Conservation (phyloP, 768 basidiomycete species). For the Lentinula guzmanii region DNA sequence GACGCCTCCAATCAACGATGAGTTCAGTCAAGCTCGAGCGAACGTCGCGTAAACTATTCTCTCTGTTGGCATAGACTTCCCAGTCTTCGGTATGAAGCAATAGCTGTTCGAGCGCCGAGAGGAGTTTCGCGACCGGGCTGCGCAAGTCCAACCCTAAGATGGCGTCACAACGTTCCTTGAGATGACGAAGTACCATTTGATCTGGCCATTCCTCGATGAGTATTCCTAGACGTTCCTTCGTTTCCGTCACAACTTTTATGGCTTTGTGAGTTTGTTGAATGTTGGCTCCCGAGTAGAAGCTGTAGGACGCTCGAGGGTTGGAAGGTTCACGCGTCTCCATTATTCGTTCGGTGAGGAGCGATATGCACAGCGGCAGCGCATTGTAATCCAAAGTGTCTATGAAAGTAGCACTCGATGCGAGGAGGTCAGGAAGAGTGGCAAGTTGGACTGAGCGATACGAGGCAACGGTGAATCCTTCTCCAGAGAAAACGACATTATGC, state of each 20-base stretch:
- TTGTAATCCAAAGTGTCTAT: slow-evolving; percentile 42
- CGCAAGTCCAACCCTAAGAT: slow-evolving; percentile 56
- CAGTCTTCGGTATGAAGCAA: slow-evolving; percentile 88
- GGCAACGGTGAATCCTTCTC: neutral
- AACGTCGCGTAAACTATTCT: slow-evolving; percentile 68
- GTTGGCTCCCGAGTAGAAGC: slow-evolving; percentile 84
- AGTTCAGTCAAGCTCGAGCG: slow-evolving; percentile 62
- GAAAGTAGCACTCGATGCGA: slow-evolving; percentile 12
- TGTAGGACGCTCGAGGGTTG: slow-evolving; percentile 29
- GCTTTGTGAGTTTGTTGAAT: slow-evolving; percentile 64
- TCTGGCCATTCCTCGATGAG: slow-evolving; percentile 89
- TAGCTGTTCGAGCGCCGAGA: slow-evolving; percentile 81
- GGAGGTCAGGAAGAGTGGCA: slow-evolving; percentile 23
- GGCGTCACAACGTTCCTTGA: slow-evolving; percentile 62
- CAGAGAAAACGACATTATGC: slow-evolving; percentile 39
- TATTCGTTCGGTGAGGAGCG: slow-evolving; percentile 38
- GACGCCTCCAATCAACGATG: slow-evolving; percentile 85
- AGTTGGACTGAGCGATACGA: neutral
- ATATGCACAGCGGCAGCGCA: slow-evolving; percentile 47
- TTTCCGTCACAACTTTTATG: slow-evolving; percentile 38
- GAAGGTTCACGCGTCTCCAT: slow-evolving; percentile 21
- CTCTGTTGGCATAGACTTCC: slow-evolving; percentile 93
- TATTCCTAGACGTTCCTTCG: slow-evolving; percentile 45
- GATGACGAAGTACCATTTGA: slow-evolving; percentile 92
- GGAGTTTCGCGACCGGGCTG: slow-evolving; percentile 75